Conservation (phyloP, 2,329 filamentous ascomycete species). For the Fusarium abutilonis region DNA sequence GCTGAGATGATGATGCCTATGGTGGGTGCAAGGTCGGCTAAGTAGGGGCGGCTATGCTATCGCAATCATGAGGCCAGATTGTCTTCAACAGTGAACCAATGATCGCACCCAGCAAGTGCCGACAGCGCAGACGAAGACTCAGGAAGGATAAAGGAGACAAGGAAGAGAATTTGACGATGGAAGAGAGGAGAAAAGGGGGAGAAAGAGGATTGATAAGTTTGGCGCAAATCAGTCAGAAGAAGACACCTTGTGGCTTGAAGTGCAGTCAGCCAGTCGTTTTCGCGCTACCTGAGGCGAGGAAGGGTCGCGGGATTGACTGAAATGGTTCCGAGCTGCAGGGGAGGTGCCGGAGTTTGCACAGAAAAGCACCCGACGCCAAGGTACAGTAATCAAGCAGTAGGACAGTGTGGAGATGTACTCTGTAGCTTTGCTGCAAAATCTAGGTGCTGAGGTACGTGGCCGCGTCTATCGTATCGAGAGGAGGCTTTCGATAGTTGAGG, state of each 20-base stretch:
- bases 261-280: constrained; percentile 41
- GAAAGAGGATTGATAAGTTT: constrained; percentile 34
- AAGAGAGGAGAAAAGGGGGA: constrained; percentile 34
- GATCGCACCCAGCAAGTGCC: constrained; percentile 29
- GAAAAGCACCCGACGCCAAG: constrained; percentile 33
- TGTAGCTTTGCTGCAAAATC: constrained; percentile 19
- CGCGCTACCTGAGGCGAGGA: constrained; percentile 45
- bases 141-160: constrained; percentile 2
- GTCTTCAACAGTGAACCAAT: constrained; percentile 43
- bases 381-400: constrained; percentile 19
- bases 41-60: constrained; percentile 33
- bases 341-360: constrained; percentile 39
- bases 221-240: constrained; percentile 45
- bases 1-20: constrained; percentile 11
- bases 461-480: constrained; percentile 8
- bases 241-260: constrained; percentile 50
- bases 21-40: constrained; percentile 25
- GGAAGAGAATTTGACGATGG: constrained; percentile 18
- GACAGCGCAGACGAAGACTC: constrained; percentile 13
- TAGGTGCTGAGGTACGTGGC: constrained; percentile 24
- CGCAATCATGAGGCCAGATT: constrained; percentile 49
- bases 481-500: constrained; percentile 25
- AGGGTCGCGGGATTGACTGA: constrained; percentile 43
- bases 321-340: constrained; percentile 43
- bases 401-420: constrained; percentile 21